Percentiles rank a stretch among this genome's conserved stretches.
These are phyloP conservation scores for Byssochlamys sp. DNA, from an alignment of 2,329 filamentous ascomycete genomes.

Conservation along the genomic window DNA sequence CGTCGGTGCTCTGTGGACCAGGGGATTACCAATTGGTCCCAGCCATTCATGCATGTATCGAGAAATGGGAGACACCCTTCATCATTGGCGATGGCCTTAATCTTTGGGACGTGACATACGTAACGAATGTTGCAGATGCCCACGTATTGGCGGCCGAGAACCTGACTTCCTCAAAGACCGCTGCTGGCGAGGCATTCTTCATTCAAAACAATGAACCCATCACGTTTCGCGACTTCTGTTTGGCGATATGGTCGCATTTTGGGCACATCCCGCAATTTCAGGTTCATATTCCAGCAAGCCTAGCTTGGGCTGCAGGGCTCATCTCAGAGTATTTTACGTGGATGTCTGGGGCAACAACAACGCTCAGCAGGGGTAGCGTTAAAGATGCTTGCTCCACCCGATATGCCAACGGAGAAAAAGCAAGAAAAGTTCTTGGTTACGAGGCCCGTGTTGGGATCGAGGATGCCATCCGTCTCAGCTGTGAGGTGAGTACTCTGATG, in stretches of 20 bases:
- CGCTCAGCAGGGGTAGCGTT: slow-evolving; percentile 46
- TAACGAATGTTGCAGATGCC: slow-evolving; percentile 36
- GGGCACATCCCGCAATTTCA: slow-evolving; percentile 40
- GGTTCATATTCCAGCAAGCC: slow-evolving; percentile 37
- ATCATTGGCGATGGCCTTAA: slow-evolving; percentile 33
- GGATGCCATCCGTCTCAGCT: slow-evolving; percentile 42
- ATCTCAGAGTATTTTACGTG: slow-evolving; percentile 41
- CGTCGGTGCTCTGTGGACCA: slow-evolving; percentile 36
- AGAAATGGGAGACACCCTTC: slow-evolving; percentile 33
- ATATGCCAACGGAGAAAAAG: slow-evolving; percentile 47
- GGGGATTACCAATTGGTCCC: slow-evolving; percentile 35
- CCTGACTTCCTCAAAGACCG: slow-evolving; percentile 28
- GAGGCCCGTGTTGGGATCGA: slow-evolving; percentile 41
- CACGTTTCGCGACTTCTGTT: slow-evolving; percentile 35
- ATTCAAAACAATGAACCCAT: slow-evolving; percentile 40
- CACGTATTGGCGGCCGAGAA: slow-evolving; percentile 38
- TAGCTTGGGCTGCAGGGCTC: slow-evolving; percentile 42
- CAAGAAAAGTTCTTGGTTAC: slow-evolving; percentile 45
- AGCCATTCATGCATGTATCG: slow-evolving; percentile 36
- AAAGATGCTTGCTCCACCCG: slow-evolving; percentile 45
- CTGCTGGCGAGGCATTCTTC: slow-evolving; percentile 37
- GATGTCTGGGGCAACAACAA: slow-evolving; percentile 36
- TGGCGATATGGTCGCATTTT: slow-evolving; percentile 40
- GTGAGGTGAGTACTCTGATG: slow-evolving; percentile 30
- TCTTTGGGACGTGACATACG: slow-evolving; percentile 37